Evolutionary conservation across 805 yeast genomes (phyloP), one percentile per base, ranked within the genome.

Genomic region (Ogataea allantospora): DNA sequence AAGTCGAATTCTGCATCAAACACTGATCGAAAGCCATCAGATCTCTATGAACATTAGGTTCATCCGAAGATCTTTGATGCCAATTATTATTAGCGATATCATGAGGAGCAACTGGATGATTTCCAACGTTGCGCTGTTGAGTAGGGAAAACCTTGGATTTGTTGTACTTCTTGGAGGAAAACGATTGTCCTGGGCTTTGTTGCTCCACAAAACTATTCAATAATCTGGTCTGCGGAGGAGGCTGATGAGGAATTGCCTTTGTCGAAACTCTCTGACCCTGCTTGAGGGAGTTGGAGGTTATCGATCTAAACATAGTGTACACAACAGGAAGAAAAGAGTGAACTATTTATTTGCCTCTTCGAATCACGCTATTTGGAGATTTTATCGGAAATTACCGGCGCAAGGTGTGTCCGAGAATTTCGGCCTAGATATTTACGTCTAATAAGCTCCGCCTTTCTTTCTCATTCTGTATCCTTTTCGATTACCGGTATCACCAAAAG

Each of bases 21-120:
- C 72, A 70, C 43, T 76, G 80, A 48, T 74, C 79, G 53, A 73
- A 75, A 4, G 75, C 72, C 21, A 58, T 48, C 11, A 72, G 61
- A 40, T 73, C 72, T 38, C 65, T 64, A 41, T 54, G 67, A 68
- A 68, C 66, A 18, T 75, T 75, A 2, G 73, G 58, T 18, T 64
- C 68, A 16, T 63, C 53, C 49, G 43, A 15, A 2, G 48, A 3
- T 12, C 33, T 17, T 19, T 18, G 30, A 17, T 27, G 38, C 24
- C 35, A 49, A 19, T 35, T 39, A 25, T 12, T 30, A 24, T 24
- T 39, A 27, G 32, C 33, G 21, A 33, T n/a, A 7, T 43, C 47
- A 21, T 46, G 41, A 3, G 44, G 12, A 6, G 45, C 21, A 6
- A 47, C 33, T 3, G 47, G 9, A 15, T 34, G 30, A 13, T 38